Base-by-base conservation (phyloP, 345 rosid genomes). In the Citrus cavaleriei region DNA sequence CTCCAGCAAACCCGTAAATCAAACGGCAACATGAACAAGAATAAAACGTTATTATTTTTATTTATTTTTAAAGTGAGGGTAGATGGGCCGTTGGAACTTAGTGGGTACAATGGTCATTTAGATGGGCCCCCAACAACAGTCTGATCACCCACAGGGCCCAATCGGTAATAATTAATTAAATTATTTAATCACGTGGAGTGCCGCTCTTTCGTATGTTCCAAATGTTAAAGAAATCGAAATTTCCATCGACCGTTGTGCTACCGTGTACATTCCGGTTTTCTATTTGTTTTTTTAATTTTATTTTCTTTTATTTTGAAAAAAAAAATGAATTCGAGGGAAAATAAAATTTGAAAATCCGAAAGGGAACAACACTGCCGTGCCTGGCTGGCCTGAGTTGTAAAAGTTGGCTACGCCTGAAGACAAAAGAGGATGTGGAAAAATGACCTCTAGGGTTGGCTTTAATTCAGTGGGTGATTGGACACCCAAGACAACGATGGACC, bases 161-260 rank as follows among this genome's bases (percentile, higher is more conserved):
- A 8, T 62, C 77, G 24, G 77, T 76, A 54, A 77, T 8, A 34
- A 66, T 66, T 77, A 67, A 76, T 79, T 68, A 73, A 54, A 54
- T 54, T 16, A 54, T 54, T 69, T 62, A 67, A 68, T 49, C 64
- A 75, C 68, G 40, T 63, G 75, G 6, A 10, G 37, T 7, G 67
- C 40, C 24, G 34, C 68, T 30, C 12, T 27, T 74, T 40, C 21
- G 38, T 14, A 60, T 2, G 49, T 35, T 60, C 57, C 55, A 37
- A 73, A 37, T 73, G 68, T 59, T 14, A 6, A 35, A 19, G 54
- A 37, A 37, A 59, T 73, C 6, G 32, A 73, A 73, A 58, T 58
- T 7, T n/a, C 32, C n/a, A 22, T 54, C 0, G 58, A 13, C 51
- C 22, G 18, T 51, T 18, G 18, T 51, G 21, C 18, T 4, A 1